phyloP scores from a whole-genome alignment of 371 early-diverging fungal genomes.

The Mucor sp. region DNA sequence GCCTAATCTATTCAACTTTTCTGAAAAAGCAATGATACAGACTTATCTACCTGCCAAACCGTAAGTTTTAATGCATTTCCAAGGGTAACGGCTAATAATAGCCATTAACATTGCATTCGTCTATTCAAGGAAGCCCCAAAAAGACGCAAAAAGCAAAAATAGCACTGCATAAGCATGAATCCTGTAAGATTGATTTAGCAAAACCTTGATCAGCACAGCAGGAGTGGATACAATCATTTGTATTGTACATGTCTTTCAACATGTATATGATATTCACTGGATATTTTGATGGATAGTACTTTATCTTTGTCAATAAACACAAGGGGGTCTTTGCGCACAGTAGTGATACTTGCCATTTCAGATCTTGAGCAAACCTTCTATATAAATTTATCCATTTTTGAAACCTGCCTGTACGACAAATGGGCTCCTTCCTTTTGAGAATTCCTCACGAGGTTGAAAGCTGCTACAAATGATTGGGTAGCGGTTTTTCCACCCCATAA shows the following conservation, averaged over 20 bases:
- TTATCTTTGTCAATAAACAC: neutral
- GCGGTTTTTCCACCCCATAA: neutral
- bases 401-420: neutral
- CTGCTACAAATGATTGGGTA: conserved; percentile 3
- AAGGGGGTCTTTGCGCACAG: neutral
- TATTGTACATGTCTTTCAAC: neutral
- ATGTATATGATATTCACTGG: neutral
- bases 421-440: neutral
- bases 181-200: neutral
- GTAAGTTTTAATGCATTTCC: neutral
- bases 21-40: conserved; percentile 1
- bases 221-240: neutral
- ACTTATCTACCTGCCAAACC: neutral
- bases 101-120: neutral
- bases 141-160: neutral
- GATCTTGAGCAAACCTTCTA: no score
- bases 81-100: neutral
- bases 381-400: neutral
- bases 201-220: neutral
- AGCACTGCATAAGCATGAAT: neutral
- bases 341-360: neutral
- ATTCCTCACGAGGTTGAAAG: conserved; percentile 5
- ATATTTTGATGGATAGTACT: neutral
- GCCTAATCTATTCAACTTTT: neutral
- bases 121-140: neutral